A percentile compares a stretch with the other conserved stretches of the same genome.
These are phyloP conservation scores for Cercophora sp. DNA, from an alignment of 495 filamentous ascomycete species.

Conservation along the genomic window DNA sequence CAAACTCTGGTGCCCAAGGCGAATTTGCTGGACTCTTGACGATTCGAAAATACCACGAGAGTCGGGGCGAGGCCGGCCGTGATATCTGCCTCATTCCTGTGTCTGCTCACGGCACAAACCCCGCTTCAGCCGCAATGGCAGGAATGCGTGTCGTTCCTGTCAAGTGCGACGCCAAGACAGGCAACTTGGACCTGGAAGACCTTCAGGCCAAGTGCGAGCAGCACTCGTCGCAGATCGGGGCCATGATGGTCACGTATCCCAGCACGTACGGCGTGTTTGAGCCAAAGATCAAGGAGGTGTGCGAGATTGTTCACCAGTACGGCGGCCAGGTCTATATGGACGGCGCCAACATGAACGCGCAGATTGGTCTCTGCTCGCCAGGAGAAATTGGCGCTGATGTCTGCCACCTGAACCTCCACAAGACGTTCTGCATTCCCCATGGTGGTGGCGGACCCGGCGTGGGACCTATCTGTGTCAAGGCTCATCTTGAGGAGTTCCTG, in stretches of 20 bases:
- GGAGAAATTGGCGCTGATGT: constrained; percentile 97
- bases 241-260: constrained; percentile 98
- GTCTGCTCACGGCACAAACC: constrained; percentile 96
- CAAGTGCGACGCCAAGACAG: constrained; percentile 84
- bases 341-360: constrained; percentile 98
- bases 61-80: constrained; percentile 59
- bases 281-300: constrained; percentile 82
- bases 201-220: constrained; percentile 84
- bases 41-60: constrained; percentile 82
- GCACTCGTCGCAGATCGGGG: constrained; percentile 79
- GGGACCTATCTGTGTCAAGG: constrained; percentile 89
- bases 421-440: constrained; percentile 99
- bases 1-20: constrained; percentile 95
- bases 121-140: constrained; percentile 93
- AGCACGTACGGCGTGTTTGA: constrained; percentile 97
- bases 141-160: constrained; percentile 94
- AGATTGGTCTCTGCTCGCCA: constrained; percentile 94
- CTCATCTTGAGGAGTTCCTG: constrained; percentile 73
- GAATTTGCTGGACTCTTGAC: constrained; percentile 93
- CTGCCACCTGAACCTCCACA: constrained; percentile 97
- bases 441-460: constrained; percentile 95
- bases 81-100: constrained; percentile 96
- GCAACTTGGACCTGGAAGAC: constrained; percentile 86
- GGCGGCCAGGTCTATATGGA: constrained; percentile 99
- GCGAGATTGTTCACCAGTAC: constrained; percentile 77